Base-by-base conservation (phyloP, 1,284 basidiomycete genomes). In the Vanrija pseudolonga region DNA sequence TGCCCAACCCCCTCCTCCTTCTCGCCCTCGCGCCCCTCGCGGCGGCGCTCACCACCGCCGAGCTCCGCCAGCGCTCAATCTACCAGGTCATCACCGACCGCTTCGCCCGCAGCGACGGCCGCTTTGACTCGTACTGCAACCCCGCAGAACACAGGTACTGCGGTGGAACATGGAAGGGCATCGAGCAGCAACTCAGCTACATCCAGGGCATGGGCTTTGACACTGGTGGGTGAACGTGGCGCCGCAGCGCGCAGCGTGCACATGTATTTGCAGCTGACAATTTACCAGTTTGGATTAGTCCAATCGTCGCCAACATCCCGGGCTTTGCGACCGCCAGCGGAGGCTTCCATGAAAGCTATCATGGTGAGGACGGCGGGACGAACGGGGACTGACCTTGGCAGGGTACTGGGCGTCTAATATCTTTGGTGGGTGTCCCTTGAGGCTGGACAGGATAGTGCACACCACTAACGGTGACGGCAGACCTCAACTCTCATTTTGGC, bases 401-500 rank as follows among this genome's bases (percentile, higher is more conserved):
- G 73, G 76, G 4, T 77, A 77, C 53, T 78, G 76, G 76, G 62
- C 71, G 4, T 58, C 65, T 1, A 65, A 77, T 49, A 73, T 76
- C 32, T 57, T 56, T 22, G 43, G 73, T 71, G 37, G 20, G 65
- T 54, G 1, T 11, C 23, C 41, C 38, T 19, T 40, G 39, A 11
- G 14, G n/a, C n/a, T 6, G n/a, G 6, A 9, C 3, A 6, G 12
- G 24, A 41, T 22, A 23, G 20, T 24, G 19, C 19, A n/a, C n/a
- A n/a, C n/a, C n/a, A 19, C 52, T 54, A 18, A 54, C 26, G 26
- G 26, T 11, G 12, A 12, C n/a, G n/a, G n/a, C 32, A 69, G 68
- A 70, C 51, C 66, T 79, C 43, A 80, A 80, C 62, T 49, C 59
- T 6, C 66, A 76, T 47, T 81, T 80, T 54, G 80, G 80, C 3